Conservation (phyloP, 192 early-diverging fungal species). For the Dimargaris xerosporica region DNA sequence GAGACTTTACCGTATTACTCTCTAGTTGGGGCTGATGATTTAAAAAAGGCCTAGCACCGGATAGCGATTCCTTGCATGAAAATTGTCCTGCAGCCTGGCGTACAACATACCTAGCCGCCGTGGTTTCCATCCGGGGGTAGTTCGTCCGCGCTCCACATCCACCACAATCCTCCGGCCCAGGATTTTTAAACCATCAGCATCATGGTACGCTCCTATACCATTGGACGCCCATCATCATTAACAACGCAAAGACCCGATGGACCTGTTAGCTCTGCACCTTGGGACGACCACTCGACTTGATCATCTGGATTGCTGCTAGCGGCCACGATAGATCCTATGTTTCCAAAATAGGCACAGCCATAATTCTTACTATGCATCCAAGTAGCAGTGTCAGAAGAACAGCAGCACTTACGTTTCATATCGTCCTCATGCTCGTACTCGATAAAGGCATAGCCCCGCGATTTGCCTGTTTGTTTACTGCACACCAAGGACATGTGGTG, state of each 20-base stretch:
- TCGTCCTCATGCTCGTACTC: conserved; percentile 71
- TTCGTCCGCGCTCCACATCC: conserved; percentile 78
- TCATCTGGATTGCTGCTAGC: too few species aligned
- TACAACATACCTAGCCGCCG: conserved; percentile 40
- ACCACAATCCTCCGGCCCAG: conserved; percentile 58
- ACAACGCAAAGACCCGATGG: too few species aligned
- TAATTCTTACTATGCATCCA: too few species aligned
- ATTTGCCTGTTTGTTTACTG: conserved; percentile 31
- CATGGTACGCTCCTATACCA: conserved; percentile 18
- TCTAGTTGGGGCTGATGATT: background rate
- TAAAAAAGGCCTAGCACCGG: background rate
- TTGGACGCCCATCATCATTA: too few species aligned
- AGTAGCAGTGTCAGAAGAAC: too few species aligned
- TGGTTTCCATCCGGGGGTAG: conserved; percentile 77
- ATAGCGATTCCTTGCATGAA: too few species aligned
- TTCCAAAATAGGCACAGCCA: too few species aligned
- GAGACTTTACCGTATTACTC: background rate
- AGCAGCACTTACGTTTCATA: background rate
- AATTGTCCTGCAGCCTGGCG: background rate
- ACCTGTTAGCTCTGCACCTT: too few species aligned
- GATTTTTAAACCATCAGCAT: conserved; percentile 68
- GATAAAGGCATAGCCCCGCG: conserved; percentile 75
- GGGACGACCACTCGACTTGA: too few species aligned
- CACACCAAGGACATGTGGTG: conserved; percentile 52
- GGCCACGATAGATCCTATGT: too few species aligned